Evolutionary conservation across 371 early-diverging fungal species (phyloP), one percentile per base, ranked within the genome.

Genomic region (Mucor plumbeus): DNA sequence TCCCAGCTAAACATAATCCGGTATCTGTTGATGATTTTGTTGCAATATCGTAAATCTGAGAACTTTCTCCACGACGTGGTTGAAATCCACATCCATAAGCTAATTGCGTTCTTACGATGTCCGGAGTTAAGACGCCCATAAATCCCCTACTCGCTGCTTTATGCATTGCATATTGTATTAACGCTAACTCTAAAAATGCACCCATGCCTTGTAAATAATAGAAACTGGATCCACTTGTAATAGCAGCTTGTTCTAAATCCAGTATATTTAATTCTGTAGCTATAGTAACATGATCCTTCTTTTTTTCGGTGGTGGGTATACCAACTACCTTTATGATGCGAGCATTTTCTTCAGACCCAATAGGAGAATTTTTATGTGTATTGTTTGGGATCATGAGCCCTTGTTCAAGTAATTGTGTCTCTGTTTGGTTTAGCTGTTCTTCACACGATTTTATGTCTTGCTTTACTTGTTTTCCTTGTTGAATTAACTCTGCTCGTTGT

Each of bases 11-110:
- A 65, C 91, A 92, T 26, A 95, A 71, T 44, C 70, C 70, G 41
- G 78, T 60, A 17, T 55, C 66, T 48, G 70, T 54, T 13, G 61
- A 59, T 8, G 73, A 70, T 4, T 57, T 41, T 7, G 87, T 83
- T 8, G 77, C 65, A 6, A 92, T 80, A 71, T 87, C 87, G 67
- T 95, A 97, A 5, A 92, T 95, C 71, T 96, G 97, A 9, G 93
- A 92, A 17, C 92, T 88, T 61, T 90, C 90, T 11, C 74, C 68
- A 35, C 83, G 78, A 15, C 95, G 77, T 7, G 96, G 97, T 26
- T 90, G 88, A 79, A 95, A 97, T 15, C 98, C 98, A 68, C 98
- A 97, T 3, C 92, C 93, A 66, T 92, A 90, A 7, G 94, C 90
- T 0, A 96, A 82, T 39, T 91, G 90, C 35, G 88, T 86, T 1